phyloP scores from a whole-genome alignment of 305 asterid genomes.

The Fraxinus latifolia region DNA sequence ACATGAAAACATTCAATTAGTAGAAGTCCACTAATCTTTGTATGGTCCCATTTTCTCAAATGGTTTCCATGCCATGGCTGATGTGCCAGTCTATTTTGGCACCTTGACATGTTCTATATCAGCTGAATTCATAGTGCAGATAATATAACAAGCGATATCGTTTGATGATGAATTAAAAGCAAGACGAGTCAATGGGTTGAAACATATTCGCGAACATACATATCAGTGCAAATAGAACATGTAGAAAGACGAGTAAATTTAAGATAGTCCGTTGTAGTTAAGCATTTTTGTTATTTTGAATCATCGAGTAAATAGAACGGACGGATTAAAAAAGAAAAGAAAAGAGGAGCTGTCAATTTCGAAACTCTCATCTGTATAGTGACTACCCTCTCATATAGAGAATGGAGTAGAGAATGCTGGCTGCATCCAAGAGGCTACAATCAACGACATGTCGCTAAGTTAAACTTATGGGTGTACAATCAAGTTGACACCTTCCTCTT shows the following conservation, averaged over 20 bases:
- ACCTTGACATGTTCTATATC: neutral
- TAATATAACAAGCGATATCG: neutral
- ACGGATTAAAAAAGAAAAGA: too few relatives aligned
- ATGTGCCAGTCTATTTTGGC: slow-evolving; percentile 16
- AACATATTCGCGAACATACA: too few relatives aligned
- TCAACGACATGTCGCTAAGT: neutral
- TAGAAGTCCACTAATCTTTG: neutral
- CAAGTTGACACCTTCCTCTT: neutral
- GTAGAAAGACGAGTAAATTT: neutral
- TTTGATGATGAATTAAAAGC: neutral
- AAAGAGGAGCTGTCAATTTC: neutral
- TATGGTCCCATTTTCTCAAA: neutral
- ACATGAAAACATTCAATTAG: neutral
- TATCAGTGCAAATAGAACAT: neutral
- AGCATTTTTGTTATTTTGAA: neutral
- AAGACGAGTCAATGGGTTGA: neutral
- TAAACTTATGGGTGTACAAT: neutral
- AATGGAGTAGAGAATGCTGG: slow-evolving; percentile 5
- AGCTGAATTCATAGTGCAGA: neutral
- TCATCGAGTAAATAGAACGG: neutral
- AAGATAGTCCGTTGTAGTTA: too few relatives aligned
- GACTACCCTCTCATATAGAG: neutral
- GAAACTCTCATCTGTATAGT: neutral
- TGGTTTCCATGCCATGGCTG: slow-evolving; percentile 47
- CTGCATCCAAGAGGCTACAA: slow-evolving; percentile 4